Percentiles rank a stretch among this genome's conserved stretches.
Conservation (phyloP, 805 yeast genomes). For the Saccharomycopsis schoenii region DNA sequence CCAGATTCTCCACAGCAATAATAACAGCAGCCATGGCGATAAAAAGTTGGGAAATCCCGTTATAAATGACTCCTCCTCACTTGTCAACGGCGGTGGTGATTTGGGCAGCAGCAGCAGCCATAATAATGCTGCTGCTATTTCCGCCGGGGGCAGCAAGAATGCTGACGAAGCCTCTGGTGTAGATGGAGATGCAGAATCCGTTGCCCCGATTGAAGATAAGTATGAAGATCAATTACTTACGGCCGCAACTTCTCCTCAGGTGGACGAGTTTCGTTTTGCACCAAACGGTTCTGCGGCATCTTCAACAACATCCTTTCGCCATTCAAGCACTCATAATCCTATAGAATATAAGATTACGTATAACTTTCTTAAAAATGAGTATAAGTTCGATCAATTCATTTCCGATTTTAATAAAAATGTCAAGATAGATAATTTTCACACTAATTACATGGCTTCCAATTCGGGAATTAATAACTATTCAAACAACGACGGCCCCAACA, state of each 20-base stretch:
- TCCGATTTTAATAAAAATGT: neutral
- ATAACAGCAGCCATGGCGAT: slow-evolving; percentile 6
- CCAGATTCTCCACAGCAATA: slow-evolving; percentile 9
- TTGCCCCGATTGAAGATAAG: neutral
- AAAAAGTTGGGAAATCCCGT: neutral
- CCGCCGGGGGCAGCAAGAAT: neutral
- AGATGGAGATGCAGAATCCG: neutral
- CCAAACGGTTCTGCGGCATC: neutral
- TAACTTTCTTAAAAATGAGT: neutral
- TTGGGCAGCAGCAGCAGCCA: neutral
- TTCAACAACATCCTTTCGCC: neutral
- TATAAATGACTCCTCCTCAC: neutral
- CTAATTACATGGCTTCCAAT: neutral
- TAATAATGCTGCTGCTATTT: neutral
- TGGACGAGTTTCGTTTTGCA: neutral
- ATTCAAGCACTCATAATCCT: neutral
- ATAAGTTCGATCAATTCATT: neutral
- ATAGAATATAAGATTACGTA: neutral
- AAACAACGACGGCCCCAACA: slow-evolving; percentile 4
- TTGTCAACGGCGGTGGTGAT: neutral
- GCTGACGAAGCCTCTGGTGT: neutral
- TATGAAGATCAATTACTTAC: slow-evolving; percentile 15
- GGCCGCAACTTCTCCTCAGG: neutral
- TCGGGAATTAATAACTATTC: slow-evolving; percentile 11
- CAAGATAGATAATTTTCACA: neutral